Base-by-base conservation (phyloP, 2,329 filamentous ascomycete species). In the Exophiala oligosperma region DNA sequence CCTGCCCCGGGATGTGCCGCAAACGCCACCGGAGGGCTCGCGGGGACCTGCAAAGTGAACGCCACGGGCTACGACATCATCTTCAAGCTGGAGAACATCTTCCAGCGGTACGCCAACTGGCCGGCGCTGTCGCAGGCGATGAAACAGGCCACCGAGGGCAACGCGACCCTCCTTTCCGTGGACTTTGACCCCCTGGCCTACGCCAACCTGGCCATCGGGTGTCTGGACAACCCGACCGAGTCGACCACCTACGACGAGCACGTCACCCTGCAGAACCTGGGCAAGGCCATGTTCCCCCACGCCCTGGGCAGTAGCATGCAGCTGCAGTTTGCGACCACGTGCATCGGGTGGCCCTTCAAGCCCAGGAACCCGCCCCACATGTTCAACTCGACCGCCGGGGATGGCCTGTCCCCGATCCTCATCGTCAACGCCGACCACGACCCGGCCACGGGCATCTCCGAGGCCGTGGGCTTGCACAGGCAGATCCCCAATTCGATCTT, bases 341-440 rank as follows among this genome's bases (percentile, higher is more conserved):
- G 77, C 61, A 66, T 77, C 24, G 73, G 73, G 1, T 79, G 76
- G 76, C 74, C 75, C 0, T 66, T 70, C 3, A 55, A 68, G 1
- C 47, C 71, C 11, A 67, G 64, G 5, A 77, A 77, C 62, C 72
- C 72, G 8, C 72, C 70, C 2, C 64, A 63, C 17, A 64, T 57
- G n/a, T 57, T 72, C 6, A 57, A 70, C 41, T 23, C 48, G 21
- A 23, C 49, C 4, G 24, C 26, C 4, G 28, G 35, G n/a, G 46
- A 29, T 3, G 63, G 64, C 4, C 47, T 68, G 6, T 59, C 69
- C 4, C 67, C 69, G 14, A 70, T 79, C 32, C 62, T 79, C 50
- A 61, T 75, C 58, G 71, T 75, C 4, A 76, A 75, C 56, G 68
- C 73, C 9, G 67, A 71, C 1, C 69, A 69, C 56, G 77, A 80